These are phyloP conservation scores for Musa acuminata DNA, from an alignment of 176 grass and related monocot species.

Conservation along the genomic window DNA sequence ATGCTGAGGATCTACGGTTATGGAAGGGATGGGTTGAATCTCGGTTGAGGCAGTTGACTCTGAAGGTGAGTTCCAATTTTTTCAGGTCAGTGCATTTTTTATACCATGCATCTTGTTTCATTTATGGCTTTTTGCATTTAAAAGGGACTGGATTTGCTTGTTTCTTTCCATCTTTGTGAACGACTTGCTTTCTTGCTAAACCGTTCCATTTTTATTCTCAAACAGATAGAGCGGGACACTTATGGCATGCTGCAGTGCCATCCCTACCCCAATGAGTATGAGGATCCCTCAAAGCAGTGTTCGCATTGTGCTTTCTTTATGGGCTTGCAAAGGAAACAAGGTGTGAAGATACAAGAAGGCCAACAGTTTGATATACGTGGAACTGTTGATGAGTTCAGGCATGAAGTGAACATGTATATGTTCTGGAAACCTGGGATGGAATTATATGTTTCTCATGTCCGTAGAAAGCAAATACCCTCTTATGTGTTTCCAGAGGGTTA, in stretches of 20 bases:
- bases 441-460: constrained; percentile 87
- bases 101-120: background rate
- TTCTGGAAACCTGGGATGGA: constrained; percentile 97
- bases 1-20: constrained; percentile 76
- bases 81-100: no score
- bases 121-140: background rate
- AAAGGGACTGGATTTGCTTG: background rate
- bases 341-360: constrained; percentile 80
- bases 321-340: constrained; percentile 89
- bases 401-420: constrained; percentile 63
- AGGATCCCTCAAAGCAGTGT: constrained; percentile 56
- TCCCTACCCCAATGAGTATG: constrained; percentile 84
- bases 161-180: background rate
- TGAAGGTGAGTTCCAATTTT: constrained; percentile 46
- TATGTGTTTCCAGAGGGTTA: constrained; percentile 93
- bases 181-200: background rate
- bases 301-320: constrained; percentile 96
- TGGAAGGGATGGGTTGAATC: constrained; percentile 99
- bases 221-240: constrained; percentile 94
- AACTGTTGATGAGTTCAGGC: constrained; percentile 91
- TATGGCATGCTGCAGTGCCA: constrained; percentile 87
- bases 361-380: constrained; percentile 97
- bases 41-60: constrained; percentile 75
- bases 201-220: background rate
- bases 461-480: constrained; percentile 70